These are phyloP conservation scores for Zelopaecilomyces penicillatus DNA, from an alignment of 2,329 filamentous ascomycete genomes.

Conservation along the genomic window DNA sequence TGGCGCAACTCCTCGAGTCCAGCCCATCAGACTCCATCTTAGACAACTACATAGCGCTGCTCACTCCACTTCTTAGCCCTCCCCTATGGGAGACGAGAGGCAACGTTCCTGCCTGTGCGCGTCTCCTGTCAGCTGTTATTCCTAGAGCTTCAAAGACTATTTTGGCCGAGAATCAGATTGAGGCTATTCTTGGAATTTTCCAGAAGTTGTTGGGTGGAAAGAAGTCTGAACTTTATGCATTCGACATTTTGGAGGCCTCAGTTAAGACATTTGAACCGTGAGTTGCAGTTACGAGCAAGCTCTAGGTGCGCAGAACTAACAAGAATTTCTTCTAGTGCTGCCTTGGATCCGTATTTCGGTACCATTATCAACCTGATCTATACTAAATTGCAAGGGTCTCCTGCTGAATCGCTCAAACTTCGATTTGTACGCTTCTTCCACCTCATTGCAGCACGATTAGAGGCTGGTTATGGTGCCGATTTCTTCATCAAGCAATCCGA, in stretches of 20 bases:
- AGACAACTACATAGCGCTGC: slow-evolving; percentile 69
- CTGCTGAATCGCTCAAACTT: slow-evolving; percentile 71
- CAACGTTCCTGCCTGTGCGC: slow-evolving; percentile 84
- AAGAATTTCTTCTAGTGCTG: slow-evolving; percentile 32
- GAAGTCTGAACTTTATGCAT: slow-evolving; percentile 75
- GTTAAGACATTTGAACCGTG: slow-evolving; percentile 65
- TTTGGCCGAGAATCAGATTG: slow-evolving; percentile 69
- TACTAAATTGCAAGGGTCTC: slow-evolving; percentile 59
- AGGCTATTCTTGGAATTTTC: slow-evolving; percentile 89
- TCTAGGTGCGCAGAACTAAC: slow-evolving; percentile 15
- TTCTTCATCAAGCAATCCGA: slow-evolving; percentile 86
- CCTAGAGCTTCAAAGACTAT: slow-evolving; percentile 67
- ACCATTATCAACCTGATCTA: slow-evolving; percentile 77
- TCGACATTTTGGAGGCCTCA: slow-evolving; percentile 81
- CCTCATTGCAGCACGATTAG: slow-evolving; percentile 69
- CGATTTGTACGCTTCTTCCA: slow-evolving; percentile 94
- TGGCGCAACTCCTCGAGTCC: slow-evolving; percentile 81
- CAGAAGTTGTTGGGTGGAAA: slow-evolving; percentile 78
- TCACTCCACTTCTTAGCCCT: slow-evolving; percentile 72
- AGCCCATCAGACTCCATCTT: slow-evolving; percentile 74
- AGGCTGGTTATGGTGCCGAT: slow-evolving; percentile 80
- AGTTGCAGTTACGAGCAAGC: slow-evolving; percentile 20
- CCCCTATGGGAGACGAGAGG: slow-evolving; percentile 84
- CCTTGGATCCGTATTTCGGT: slow-evolving; percentile 68
- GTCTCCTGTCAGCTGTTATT: slow-evolving; percentile 77